Evolutionary conservation across 2,329 filamentous ascomycete genomes (phyloP).

Genomic region (Aspergillus sp.): DNA sequence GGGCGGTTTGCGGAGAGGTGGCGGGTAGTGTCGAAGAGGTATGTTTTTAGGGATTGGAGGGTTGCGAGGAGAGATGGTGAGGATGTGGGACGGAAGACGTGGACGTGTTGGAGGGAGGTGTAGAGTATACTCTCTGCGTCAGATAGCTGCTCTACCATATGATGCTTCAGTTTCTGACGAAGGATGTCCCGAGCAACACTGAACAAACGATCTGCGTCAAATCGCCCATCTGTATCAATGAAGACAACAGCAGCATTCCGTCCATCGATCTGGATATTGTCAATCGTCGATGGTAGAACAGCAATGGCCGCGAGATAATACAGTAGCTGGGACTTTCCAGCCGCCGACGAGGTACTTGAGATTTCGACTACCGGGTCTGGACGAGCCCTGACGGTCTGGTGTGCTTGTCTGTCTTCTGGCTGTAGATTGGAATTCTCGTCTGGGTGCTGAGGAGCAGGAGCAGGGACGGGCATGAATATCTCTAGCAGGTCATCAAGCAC

Average conservation of each 20-base stretch:
- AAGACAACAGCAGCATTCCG: constrained; percentile 47
- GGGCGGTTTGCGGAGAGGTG: constrained; percentile 44
- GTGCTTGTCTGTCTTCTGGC: constrained; percentile 1
- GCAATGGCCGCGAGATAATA: constrained; percentile 49
- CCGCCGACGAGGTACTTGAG: constrained; percentile 43
- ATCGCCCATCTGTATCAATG: constrained; percentile 50
- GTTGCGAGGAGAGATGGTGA: constrained; percentile 46
- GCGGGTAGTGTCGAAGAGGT: constrained; percentile 40
- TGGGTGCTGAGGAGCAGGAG: constrained; percentile 4
- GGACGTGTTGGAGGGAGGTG: constrained; percentile 48
- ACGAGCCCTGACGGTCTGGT: not conserved
- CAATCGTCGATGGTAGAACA: constrained; percentile 40
- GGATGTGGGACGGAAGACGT: constrained; percentile 52
- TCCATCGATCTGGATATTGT: constrained; percentile 34
- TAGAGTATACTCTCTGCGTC: constrained; percentile 24
- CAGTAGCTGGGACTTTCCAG: constrained; percentile 54
- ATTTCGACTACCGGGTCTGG: constrained; percentile 46
- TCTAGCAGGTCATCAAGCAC: constrained; percentile 42
- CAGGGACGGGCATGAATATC: constrained; percentile 23
- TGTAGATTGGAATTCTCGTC: constrained; percentile 8
- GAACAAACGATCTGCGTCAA: constrained; percentile 45
- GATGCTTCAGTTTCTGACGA: constrained; percentile 6
- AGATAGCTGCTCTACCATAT: not conserved
- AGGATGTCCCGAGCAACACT: constrained; percentile 24
- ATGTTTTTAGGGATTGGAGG: constrained; percentile 40